Conservation (phyloP, 192 early-diverging fungal species). For the Globomyces pollinis-pini region DNA sequence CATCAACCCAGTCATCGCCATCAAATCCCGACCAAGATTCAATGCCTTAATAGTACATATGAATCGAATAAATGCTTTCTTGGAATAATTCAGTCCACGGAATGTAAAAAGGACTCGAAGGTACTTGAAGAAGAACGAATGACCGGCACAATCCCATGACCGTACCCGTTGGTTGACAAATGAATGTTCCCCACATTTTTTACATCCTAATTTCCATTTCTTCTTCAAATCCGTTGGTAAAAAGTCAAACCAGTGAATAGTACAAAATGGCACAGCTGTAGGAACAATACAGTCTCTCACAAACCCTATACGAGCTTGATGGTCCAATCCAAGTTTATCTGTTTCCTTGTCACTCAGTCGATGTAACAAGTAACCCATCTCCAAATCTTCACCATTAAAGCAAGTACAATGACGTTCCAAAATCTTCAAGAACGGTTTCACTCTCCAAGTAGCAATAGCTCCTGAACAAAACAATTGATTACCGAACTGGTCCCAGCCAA, state of each 20-base stretch:
- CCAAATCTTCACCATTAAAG: constrained; percentile 20
- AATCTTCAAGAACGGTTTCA: constrained; percentile 6
- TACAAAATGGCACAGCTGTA: constrained; percentile 11
- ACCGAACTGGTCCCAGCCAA: neutral
- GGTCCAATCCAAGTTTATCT: constrained; percentile 5
- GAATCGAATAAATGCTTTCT: neutral
- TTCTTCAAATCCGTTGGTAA: constrained; percentile 7
- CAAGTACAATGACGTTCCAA: constrained; percentile 16
- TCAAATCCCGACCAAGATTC: neutral
- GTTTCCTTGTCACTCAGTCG: constrained; percentile 3
- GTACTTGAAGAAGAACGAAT: neutral
- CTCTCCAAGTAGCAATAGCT: constrained; percentile 19
- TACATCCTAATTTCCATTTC: constrained; percentile 3
- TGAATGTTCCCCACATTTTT: constrained; percentile 17
- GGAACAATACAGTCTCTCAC: constrained; percentile 5
- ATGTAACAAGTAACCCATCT: constrained; percentile 18
- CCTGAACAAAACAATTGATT: constrained; percentile 6
- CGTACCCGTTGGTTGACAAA: constrained; percentile 17
- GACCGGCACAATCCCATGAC: neutral
- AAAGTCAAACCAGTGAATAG: constrained; percentile 15
- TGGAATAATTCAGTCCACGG: neutral
- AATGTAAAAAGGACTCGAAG: neutral
- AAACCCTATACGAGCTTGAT: neutral
- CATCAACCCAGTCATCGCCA: neutral
- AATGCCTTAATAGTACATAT: neutral